phyloP scores from a whole-genome alignment of 768 basidiomycete species.

The Rubroboletus pulcherrimus region DNA sequence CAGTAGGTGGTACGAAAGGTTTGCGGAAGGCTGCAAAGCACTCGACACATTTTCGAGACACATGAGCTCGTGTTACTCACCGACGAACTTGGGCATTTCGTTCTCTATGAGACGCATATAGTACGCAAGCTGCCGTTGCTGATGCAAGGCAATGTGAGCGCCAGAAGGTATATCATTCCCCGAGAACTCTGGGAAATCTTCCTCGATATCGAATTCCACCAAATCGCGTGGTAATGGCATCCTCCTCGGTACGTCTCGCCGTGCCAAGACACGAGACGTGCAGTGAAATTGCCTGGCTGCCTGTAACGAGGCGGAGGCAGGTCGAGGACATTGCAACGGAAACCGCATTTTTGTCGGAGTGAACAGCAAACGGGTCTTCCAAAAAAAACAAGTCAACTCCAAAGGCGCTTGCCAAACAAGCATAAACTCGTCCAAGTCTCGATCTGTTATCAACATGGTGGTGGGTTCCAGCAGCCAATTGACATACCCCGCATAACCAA shows the following conservation, averaged over 20 bases:
- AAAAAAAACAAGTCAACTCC: neutral
- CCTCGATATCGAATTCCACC: constrained; percentile 34
- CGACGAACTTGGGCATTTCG: constrained; percentile 83
- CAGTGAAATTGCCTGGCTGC: constrained; percentile 24
- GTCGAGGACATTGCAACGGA: constrained; percentile 16
- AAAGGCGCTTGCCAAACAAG: constrained; percentile 21
- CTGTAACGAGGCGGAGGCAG: constrained; percentile 5
- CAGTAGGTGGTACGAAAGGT: constrained; percentile 67
- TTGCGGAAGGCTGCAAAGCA: constrained; percentile 66
- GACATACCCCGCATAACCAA: neutral
- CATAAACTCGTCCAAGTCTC: constrained; percentile 16
- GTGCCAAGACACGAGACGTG: constrained; percentile 17
- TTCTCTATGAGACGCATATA: constrained; percentile 85
- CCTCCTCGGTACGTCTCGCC: constrained; percentile 17
- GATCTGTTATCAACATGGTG: constrained; percentile 40
- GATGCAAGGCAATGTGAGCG: constrained; percentile 69
- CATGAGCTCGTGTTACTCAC: constrained; percentile 40
- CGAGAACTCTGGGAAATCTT: constrained; percentile 30
- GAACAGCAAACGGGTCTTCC: neutral
- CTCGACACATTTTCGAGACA: constrained; percentile 5
- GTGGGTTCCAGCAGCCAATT: constrained; percentile 35
- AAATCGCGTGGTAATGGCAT: constrained; percentile 40
- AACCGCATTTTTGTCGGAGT: constrained; percentile 18
- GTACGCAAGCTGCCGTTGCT: constrained; percentile 70
- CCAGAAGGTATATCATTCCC: constrained; percentile 62